Base-by-base conservation (phyloP, 2,329 filamentous ascomycete genomes). In the Fusarium sp. region DNA sequence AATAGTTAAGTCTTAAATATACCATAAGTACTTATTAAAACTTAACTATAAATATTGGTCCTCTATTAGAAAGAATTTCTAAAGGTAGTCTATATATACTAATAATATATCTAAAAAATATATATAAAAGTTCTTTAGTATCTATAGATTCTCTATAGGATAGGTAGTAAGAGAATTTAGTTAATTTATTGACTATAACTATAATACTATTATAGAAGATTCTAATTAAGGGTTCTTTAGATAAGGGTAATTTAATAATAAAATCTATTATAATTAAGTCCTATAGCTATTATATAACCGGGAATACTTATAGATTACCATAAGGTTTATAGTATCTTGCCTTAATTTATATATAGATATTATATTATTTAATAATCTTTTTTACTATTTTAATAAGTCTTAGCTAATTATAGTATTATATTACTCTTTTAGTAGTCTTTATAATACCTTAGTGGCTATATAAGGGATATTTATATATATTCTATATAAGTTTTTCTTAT, bases 331-430 rank as follows among this genome's bases (percentile, higher is more conserved):
- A 17, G 8, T 24, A 32, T 49, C 10, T 4, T 42, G 11, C 5
- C 8, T 56, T 60, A 7, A 10, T 56, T 28, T 43, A 28, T 26
- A 30, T 47, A 38, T 48, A 60, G 26, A 58, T 49, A 15, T 56
- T 28, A 32, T 21, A 19, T 55, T 43, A 14, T 32, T 44, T 34
- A 11, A 39, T 67, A 43, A 67, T 51, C 56, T 61, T 44, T 70
- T 50, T 42, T 26, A 59, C 56, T 39, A 4, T 34, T 34, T 34
- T 8, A n/a, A n/a, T n/a, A n/a, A n/a, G n/a, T 8, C 7, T 9
- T 14, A 34, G 6, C n/a, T n/a, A n/a, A n/a, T n/a, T n/a, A n/a
- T 34, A 34, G 6, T 34, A 2, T 34, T 34, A 2, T 17, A 26
- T 0, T 0, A 43, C 6, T 26, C 15, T 1, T 26, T 43, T 43